Base-by-base conservation (phyloP, 306 rosid genomes). In the Trichosanthes truncata region DNA sequence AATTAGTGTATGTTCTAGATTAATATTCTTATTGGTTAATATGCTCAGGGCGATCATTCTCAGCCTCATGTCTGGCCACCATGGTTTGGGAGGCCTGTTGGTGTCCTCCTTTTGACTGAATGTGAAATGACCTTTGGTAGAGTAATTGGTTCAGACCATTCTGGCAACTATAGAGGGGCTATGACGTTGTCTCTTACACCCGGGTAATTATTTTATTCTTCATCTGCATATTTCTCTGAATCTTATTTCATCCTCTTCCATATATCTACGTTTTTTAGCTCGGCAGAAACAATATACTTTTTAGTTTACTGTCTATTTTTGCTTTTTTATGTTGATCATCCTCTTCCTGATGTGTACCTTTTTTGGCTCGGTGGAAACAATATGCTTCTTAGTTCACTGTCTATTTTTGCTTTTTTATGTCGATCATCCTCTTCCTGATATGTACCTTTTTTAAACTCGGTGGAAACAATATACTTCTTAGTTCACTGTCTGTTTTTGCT, bases 111-210 rank as follows among this genome's bases (percentile, higher is more conserved):
- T 82, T 87, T 95, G 84, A 93, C 97, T 41, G 97, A 93, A 80
- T 95, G 99, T 79, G 96, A 93, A 81, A 88, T 95, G 89, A 84
- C 92, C 38, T 93, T 95, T 80, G 99, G 99, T 72, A 90, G 91
- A 88, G 55, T 80, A 21, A 59, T 95, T 43, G 72, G 66, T 63
- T 77, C 87, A 2, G 96, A 90, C 10, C 96, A 91, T 69, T 90
- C 92, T 73, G 99, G 99, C 84, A 93, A 91, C 86, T 93, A 84
- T 80, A 90, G 78, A 85, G 97, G 99, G 78, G 43, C 85, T 38
- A 80, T 88, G 81, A 90, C 81, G 80, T 89, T 95, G 41, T 87
- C 96, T 84, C 96, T 93, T 77, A 74, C 61, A 43, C 94, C 99
- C 14, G 99, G 99, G 99, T 95, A 91, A 84, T 79, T 5, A 53